Evolutionary conservation across 345 rosid genomes (phyloP).

Genomic region (Clarkia xantiana): DNA sequence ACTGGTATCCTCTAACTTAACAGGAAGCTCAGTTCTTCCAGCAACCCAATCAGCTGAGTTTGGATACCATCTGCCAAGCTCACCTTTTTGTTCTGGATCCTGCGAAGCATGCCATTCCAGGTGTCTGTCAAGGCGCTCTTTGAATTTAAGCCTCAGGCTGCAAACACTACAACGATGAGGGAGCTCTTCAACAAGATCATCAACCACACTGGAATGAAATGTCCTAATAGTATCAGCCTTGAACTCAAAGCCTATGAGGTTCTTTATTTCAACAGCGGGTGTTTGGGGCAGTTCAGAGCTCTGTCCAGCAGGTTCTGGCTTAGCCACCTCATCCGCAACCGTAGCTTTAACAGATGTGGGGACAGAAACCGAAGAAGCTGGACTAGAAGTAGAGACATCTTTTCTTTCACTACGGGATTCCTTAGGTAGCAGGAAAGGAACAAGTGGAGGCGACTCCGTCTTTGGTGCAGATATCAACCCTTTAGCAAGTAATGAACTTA

Average conservation of each 20-base stretch:
- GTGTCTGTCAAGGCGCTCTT: conserved; percentile 58
- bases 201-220: conserved; percentile 58
- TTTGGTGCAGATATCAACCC: conserved; percentile 3
- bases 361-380: too few relatives aligned
- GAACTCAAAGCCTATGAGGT: conserved; percentile 61
- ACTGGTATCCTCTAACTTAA: conserved; percentile 17
- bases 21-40: conserved; percentile 26
- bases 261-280: conserved; percentile 16
- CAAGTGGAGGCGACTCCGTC: background rate
- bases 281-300: conserved; percentile 16
- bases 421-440: too few relatives aligned
- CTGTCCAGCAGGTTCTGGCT: conserved; percentile 20
- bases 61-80: conserved; percentile 54
- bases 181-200: conserved; percentile 45
- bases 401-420: conserved; percentile 23
- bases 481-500: too few relatives aligned
- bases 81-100: conserved; percentile 20
- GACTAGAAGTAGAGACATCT: conserved; percentile 18
- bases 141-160: conserved; percentile 53
- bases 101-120: conserved; percentile 58
- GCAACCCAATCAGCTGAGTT: conserved; percentile 50
- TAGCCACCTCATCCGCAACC: conserved; percentile 21
- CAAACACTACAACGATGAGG: conserved; percentile 66
- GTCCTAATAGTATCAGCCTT: conserved; percentile 62
- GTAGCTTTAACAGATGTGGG: conserved; percentile 12